Percentiles rank a stretch among this genome's conserved stretches.
Conservation (phyloP, 768 basidiomycete species). For the Leucosporidium scottii region DNA sequence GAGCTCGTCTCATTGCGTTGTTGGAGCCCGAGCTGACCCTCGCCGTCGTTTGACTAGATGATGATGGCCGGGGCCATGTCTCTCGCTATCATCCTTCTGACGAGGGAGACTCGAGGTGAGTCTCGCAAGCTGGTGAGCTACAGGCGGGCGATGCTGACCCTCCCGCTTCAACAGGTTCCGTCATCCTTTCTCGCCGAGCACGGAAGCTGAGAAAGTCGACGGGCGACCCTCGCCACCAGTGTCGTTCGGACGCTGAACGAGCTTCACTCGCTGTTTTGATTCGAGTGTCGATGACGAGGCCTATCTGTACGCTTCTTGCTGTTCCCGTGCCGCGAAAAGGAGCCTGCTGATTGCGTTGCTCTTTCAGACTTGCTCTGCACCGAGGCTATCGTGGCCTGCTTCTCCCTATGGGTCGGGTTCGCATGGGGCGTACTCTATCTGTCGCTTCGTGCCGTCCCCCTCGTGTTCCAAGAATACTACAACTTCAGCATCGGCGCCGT, state of each 20-base stretch:
- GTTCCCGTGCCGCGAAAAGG: too few species aligned
- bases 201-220: slow-evolving; percentile 58
- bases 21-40: too few species aligned
- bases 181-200: slow-evolving; percentile 63
- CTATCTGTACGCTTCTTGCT: slow-evolving; percentile 26
- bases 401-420: slow-evolving; percentile 46
- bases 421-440: slow-evolving; percentile 67
- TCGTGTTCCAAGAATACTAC: slow-evolving; percentile 19
- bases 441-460: slow-evolving; percentile 51
- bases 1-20: too few species aligned
- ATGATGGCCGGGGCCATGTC: slow-evolving; percentile 55
- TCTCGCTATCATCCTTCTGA: slow-evolving; percentile 50
- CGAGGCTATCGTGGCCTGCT: slow-evolving; percentile 64
- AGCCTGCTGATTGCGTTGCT: too few species aligned
- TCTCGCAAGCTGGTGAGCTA: not conserved
- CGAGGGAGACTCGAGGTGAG: slow-evolving; percentile 63
- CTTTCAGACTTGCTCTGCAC: slow-evolving; percentile 55
- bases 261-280: slow-evolving; percentile 55
- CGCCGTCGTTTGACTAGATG: not conserved
- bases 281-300: slow-evolving; percentile 48
- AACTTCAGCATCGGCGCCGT: slow-evolving; percentile 9
- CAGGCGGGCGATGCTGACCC: too few species aligned
- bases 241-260: slow-evolving; percentile 59
- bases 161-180: slow-evolving; percentile 41
- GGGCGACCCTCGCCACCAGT: slow-evolving; percentile 57